Base-by-base conservation (phyloP, 495 filamentous ascomycete species). In the Daldinia decipiens region DNA sequence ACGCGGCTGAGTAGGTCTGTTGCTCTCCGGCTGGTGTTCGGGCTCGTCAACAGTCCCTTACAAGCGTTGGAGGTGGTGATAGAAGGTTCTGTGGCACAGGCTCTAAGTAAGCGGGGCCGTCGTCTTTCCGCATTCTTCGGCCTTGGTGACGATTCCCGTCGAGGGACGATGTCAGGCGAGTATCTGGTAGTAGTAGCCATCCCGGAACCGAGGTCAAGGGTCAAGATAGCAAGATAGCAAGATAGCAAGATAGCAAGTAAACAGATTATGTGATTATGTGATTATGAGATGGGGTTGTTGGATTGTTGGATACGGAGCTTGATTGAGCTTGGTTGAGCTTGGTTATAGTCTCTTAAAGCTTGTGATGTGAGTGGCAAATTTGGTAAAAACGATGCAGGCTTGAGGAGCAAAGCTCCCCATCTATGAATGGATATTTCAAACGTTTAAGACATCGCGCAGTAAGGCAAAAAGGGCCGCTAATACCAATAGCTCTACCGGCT, bases 11-110 rank as follows among this genome's bases (percentile, higher is more conserved):
- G 71, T 11, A 87, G 71, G n/a, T 85, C 82, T 15, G 85, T 78
- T 39, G 85, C 85, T 31, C 83, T 74, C 57, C 80, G 82, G 61
- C 77, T 79, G 1, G 82, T 79, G 50, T 82, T 79, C 5, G 80
- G 79, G 61, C 71, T 81, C 17, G 82, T 81, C 39, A 86, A 75
- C 39, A 85, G 76, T 34, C 82, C 82, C 60, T 79, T 79, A 67
- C 80, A 83, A 47, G 83, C 81, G 65, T 86, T 85, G 60, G 84
- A 85, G 1, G 82, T 83, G n/a, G 83, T 86, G 65, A 87, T 84
- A 40, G 82, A 84, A 0, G 85, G 84, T 63, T 84, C 83, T 31
- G 85, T 87, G 34, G 83, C 85, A 45, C 79, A 76, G 15, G 84
- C 80, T 50, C 85, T 79, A 57, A 86, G 78, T 31, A 87, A 78